Evolutionary conservation across 208 protist genomes (phyloP).

Genomic region (Acanthamoeba culbertsoni): DNA sequence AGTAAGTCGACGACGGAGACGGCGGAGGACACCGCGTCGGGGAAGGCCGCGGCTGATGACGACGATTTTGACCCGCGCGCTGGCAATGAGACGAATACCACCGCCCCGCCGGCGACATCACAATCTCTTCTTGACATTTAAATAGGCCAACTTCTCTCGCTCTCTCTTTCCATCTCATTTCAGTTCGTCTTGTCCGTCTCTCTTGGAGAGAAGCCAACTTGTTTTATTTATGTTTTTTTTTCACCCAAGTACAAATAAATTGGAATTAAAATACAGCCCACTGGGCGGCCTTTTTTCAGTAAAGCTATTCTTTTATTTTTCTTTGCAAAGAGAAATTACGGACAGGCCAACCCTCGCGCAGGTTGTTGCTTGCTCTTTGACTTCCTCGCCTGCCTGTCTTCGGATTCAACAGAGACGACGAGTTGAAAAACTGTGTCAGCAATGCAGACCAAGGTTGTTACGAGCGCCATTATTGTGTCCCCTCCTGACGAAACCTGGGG

Average conservation of each 20-base stretch:
- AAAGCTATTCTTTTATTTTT: not conserved
- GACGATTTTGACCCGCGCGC: slow-evolving; percentile 1
- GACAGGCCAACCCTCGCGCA: not conserved
- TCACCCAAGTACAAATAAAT: not conserved
- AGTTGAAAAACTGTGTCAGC: no score
- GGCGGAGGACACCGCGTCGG: no score
- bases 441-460: slow-evolving; percentile 52
- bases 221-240: not conserved
- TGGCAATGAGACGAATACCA: not conserved
- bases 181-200: not conserved
- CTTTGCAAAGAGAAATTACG: not conserved
- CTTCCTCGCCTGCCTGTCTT: not conserved
- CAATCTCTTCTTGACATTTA: not conserved
- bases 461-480: slow-evolving; percentile 44
- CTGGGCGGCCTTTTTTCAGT: not conserved
- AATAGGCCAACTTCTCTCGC: not conserved
- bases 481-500: slow-evolving; percentile 24
- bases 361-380: not conserved
- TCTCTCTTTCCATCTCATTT: not conserved
- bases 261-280: no score
- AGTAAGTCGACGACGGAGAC: not conserved
- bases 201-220: no score
- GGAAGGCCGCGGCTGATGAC: not conserved
- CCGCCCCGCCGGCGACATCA: not conserved
- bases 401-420: no score